Evolutionary conservation across 164 flowering plant species (phyloP), one percentile per base, ranked within the genome.

Genomic region (Annona cherimola): DNA sequence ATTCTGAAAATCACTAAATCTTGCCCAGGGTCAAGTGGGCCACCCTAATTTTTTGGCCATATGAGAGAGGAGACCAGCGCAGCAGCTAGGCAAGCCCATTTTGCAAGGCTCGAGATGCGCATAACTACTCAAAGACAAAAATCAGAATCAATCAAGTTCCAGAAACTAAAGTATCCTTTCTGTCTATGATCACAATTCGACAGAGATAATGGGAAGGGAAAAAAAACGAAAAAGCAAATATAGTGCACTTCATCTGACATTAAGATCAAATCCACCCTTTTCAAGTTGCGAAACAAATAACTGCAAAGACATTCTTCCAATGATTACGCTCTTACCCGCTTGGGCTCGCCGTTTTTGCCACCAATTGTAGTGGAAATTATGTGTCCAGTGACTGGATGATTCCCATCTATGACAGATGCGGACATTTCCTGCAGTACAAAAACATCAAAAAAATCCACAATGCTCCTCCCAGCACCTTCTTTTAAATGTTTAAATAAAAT

Each of bases 361-460:
- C 97, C 98, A 78, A 91, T 87, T 0, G 98, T 93, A 43, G 97
- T 93, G 40, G 98, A 90, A 71, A 93, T 93, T 42, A 93, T 89
- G 79, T 93, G 98, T 57, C 98, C 98, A 59, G 94, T 86, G 40
- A 87, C 92, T 16, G 85, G 84, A 79, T 87, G 95, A 79, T 86
- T 89, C 65, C 95, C 90, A 78, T 90, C 88, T 11, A 86, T 81
- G 39, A 86, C 87, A 63, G 91, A 63, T 55, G 92, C 78, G 18
- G 92, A 66, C 82, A 89, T 86, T 77, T 89, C 98, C 97, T 93
- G 86, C 74, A 79, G 43, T 11, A 73, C 40, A 8, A 20, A 35
- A 9, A 3, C 26, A 45, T 63, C 44, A 26, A 20, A 44, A 11
- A 26, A 62, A 18, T 63, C 20, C 44, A 26, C 35, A 26, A 26